A percentile compares a stretch with the other conserved stretches of the same genome.
These are phyloP conservation scores for Ophiocytium majus DNA, from an alignment of 352 stramenopile species.

Conservation along the genomic window DNA sequence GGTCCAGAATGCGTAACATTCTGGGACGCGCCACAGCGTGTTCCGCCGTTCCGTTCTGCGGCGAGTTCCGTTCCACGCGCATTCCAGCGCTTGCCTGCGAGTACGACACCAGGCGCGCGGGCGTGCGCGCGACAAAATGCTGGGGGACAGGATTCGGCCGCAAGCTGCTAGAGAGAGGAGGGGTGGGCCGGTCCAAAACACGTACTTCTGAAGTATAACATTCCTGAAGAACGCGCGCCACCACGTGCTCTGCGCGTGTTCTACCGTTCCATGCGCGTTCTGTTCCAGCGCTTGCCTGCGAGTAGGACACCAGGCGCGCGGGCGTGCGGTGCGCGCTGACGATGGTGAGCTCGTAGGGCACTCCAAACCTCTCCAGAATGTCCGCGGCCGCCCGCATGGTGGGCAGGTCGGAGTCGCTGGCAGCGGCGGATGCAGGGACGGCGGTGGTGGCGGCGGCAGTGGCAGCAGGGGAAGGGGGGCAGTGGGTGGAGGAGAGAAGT, in stretches of 20 bases:
- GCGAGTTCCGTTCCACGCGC: no score
- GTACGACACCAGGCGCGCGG: conserved; percentile 91
- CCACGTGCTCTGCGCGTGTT: no score
- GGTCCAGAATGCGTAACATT: background rate
- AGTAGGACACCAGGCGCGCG: conserved; percentile 91
- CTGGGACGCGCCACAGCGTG: no score
- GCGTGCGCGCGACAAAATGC: no score
- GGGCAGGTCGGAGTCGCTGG: conserved; percentile 90
- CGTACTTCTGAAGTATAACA: background rate
- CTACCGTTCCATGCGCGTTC: no score
- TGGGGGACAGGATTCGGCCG: no score
- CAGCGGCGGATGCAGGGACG: background rate
- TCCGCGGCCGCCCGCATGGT: conserved; percentile 92
- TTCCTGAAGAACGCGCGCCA: conserved; percentile 7
- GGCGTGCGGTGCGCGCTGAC: conserved; percentile 97
- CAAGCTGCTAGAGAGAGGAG: no score
- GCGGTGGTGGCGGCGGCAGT: background rate
- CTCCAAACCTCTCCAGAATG: conserved; percentile 88
- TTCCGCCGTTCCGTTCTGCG: no score
- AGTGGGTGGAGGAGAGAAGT: no score
- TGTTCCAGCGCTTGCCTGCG: no score
- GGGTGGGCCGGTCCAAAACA: no score
- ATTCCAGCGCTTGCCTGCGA: conserved; percentile 68
- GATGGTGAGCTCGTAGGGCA: conserved; percentile 95
- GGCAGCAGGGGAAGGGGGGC: background rate